phyloP scores from a whole-genome alignment of 1,139 yeast species.

The Keqinozyma sinolaborantium region DNA sequence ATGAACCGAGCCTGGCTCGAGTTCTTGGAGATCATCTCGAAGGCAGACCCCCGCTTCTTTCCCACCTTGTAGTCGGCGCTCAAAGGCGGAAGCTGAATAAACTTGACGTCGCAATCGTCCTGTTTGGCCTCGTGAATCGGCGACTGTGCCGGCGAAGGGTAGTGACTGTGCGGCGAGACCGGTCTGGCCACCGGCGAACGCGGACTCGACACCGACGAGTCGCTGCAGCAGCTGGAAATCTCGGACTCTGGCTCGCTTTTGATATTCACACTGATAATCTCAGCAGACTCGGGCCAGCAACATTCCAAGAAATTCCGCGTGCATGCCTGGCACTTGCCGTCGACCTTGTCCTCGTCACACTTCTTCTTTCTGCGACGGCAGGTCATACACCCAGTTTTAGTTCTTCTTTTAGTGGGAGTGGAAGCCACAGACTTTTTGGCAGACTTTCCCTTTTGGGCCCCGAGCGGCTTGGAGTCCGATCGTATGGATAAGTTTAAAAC shows the following conservation, averaged over 20 bases:
- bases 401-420: conserved; percentile 26
- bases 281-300: conserved; percentile 33
- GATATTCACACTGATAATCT: not conserved
- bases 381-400: conserved; percentile 43
- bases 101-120: not conserved
- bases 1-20: conserved; percentile 5
- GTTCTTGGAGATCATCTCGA: not conserved
- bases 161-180: not conserved
- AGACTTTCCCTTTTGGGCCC: conserved; percentile 10
- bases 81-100: not conserved
- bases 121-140: not conserved
- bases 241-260: not conserved
- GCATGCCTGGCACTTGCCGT: conserved; percentile 48
- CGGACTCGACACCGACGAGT: conserved; percentile 3
- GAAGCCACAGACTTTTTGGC: conserved; percentile 14
- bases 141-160: not conserved
- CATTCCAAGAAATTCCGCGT: conserved; percentile 46
- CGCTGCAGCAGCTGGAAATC: not conserved
- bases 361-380: conserved; percentile 46
- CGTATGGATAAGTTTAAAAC: conserved; percentile 33
- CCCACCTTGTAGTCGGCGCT: not conserved
- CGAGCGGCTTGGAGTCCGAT: conserved; percentile 12
- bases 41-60: not conserved
- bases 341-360: conserved; percentile 41
- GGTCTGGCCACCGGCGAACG: not conserved